Base-by-base conservation (phyloP, 202 grass and related monocot genomes). In the Digitaria exilis region DNA sequence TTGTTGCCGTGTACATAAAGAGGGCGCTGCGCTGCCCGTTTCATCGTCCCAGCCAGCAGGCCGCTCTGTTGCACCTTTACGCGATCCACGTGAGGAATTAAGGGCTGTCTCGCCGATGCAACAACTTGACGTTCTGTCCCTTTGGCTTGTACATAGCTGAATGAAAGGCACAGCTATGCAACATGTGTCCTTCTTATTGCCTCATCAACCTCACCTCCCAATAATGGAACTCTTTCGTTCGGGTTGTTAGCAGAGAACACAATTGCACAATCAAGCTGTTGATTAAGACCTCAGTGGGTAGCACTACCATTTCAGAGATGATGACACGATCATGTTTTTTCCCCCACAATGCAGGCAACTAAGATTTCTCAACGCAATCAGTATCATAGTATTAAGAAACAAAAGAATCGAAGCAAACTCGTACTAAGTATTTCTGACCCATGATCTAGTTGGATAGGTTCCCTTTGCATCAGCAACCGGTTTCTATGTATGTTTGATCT, bases 1-100 rank as follows among this genome's bases (percentile, higher is more conserved):
- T 80, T 68, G 87, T 69, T 80, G 82, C 31, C 41, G 70, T 54
- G 69, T 28, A 50, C 76, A 88, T 80, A 88, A 84, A 84, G 71
- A 77, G 71, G 70, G 31, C 76, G 41, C 60, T 60, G 69, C 68
- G 42, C 43, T 18, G 44, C 43, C 19, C 44, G 39, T 49, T 65
- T 32, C 75, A 42, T 65, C n/a, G n/a, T n/a, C 58, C n/a, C 54
- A 24, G 54, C 22, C 11, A 3, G 12, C 73, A 65, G n/a, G 76
- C 69, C 29, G 10, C 39, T 71, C 76, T 88, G 69, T 80, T 84
- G 9, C 42, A 45, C 76, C 75, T 75, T 75, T 69, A 88, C 24
- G 81, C 66, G 21, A 15, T 61, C 50, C 86, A 60, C 32, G 60
- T 79, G 76, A 55, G 24, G 41, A 14, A 30, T 51, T 7, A 44